These are phyloP conservation scores for Nelumbo lutea DNA, from an alignment of 164 flowering plant genomes.

Conservation along the genomic window DNA sequence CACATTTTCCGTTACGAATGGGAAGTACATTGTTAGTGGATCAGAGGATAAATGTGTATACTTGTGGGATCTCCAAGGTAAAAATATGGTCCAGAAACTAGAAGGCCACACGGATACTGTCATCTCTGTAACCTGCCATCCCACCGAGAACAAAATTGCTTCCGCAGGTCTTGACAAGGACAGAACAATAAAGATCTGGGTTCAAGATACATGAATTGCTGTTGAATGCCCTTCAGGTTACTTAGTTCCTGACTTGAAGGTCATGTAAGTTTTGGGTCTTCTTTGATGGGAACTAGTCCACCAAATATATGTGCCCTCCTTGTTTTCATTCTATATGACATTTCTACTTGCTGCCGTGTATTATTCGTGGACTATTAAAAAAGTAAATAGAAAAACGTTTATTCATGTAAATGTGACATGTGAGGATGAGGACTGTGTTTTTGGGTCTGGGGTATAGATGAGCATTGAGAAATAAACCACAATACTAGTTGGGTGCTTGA, in stretches of 20 bases:
- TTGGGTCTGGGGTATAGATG: no score
- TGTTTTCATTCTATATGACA: background rate
- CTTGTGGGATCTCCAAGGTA: conserved; percentile 87
- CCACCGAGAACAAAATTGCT: conserved; percentile 71
- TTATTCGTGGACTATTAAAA: no score
- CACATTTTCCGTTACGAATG: conserved; percentile 82
- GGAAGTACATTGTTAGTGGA: conserved; percentile 90
- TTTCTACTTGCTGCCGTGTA: no score
- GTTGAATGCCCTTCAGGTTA: background rate
- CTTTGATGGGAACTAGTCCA: background rate
- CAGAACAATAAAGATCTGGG: conserved; percentile 78
- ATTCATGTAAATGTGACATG: no score
- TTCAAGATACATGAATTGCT: conserved; percentile 44
- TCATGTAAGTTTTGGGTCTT: background rate
- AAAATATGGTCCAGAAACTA: conserved; percentile 69
- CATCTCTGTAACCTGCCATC: conserved; percentile 80
- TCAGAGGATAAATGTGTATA: conserved; percentile 88
- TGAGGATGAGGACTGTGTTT: no score
- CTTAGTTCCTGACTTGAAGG: background rate
- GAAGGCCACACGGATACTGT: conserved; percentile 91
- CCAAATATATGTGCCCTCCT: background rate
- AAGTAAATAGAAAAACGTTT: no score
- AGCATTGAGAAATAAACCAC: no score
- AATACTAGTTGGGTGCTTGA: no score
- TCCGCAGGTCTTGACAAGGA: conserved; percentile 78